Percentiles rank a stretch among this genome's conserved stretches.
Evolutionary conservation across 2,329 filamentous ascomycete genomes (phyloP).

Genomic region (Neodidymelliopsis sp.): DNA sequence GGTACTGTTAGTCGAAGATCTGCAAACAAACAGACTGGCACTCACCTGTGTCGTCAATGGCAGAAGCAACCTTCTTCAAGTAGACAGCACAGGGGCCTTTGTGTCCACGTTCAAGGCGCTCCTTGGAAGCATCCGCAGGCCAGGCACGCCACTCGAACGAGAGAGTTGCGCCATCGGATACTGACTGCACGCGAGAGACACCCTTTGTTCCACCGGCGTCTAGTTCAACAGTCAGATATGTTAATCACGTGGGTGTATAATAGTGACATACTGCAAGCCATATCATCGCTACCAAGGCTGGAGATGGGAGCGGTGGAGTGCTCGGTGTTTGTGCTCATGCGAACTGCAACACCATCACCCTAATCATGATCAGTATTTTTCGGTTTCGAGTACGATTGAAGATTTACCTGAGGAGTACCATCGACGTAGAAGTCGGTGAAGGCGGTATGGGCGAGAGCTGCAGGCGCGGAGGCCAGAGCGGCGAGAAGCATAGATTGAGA

Average conservation of each 20-base stretch:
- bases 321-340: constrained; percentile 65
- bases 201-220: constrained; percentile 58
- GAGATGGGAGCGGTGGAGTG: constrained; percentile 66
- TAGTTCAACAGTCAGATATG: constrained; percentile 32
- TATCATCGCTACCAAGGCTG: constrained; percentile 65
- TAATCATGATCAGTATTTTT: constrained; percentile 47
- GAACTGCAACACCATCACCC: constrained; percentile 75
- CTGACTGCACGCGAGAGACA: constrained; percentile 57
- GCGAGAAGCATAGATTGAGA: constrained; percentile 42
- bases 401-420: constrained; percentile 38
- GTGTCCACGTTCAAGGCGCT: constrained; percentile 67
- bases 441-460: constrained; percentile 45
- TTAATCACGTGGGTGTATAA: too few relatives aligned
- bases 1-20: constrained; percentile 9
- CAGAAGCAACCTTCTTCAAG: constrained; percentile 71
- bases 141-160: constrained; percentile 72
- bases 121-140: constrained; percentile 62
- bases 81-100: constrained; percentile 77
- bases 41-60: constrained; percentile 57
- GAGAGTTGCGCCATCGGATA: constrained; percentile 62
- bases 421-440: constrained; percentile 48
- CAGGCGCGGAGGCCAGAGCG: constrained; percentile 43
- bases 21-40: background rate
- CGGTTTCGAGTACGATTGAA: background rate
- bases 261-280: constrained; percentile 71